These are phyloP conservation scores for Senna siamea DNA, from an alignment of 306 rosid species.

Conservation along the genomic window DNA sequence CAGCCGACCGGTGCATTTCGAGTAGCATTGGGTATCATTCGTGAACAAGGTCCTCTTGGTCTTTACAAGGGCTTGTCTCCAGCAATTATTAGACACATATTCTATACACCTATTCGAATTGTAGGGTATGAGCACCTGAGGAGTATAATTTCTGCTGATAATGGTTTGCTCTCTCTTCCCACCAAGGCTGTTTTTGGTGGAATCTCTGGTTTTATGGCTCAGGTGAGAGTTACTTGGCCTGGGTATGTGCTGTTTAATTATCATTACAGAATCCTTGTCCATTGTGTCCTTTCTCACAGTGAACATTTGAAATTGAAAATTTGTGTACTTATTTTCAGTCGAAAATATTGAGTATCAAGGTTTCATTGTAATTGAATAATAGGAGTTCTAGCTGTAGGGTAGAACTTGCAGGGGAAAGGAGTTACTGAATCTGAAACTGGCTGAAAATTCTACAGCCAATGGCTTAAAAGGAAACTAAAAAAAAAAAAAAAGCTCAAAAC, in stretches of 20 bases:
- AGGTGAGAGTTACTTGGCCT: conserved; percentile 56
- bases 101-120: conserved; percentile 83
- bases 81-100: conserved; percentile 72
- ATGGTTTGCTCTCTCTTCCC: conserved; percentile 54
- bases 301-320: conserved; percentile 14
- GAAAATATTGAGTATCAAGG: conserved; percentile 18
- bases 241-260: not conserved
- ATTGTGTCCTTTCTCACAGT: not conserved
- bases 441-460: not conserved
- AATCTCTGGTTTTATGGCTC: conserved; percentile 74
- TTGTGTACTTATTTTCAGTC: conserved; percentile 1
- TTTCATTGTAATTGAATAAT: not conserved
- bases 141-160: conserved; percentile 43
- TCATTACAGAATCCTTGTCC: conserved; percentile 8
- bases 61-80: conserved; percentile 88
- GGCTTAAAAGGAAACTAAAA: not conserved
- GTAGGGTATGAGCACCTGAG: conserved; percentile 78
- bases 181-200: conserved; percentile 76
- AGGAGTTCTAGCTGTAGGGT: not conserved
- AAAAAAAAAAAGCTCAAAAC: not conserved
- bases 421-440: not conserved
- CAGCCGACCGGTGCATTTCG: conserved; percentile 59
- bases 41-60: conserved; percentile 64
- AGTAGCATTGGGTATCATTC: conserved; percentile 59
- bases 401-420: not conserved